Evolutionary conservation across 75 land plant genomes (phyloP).

Genomic region (Selaginella tamariscina): DNA sequence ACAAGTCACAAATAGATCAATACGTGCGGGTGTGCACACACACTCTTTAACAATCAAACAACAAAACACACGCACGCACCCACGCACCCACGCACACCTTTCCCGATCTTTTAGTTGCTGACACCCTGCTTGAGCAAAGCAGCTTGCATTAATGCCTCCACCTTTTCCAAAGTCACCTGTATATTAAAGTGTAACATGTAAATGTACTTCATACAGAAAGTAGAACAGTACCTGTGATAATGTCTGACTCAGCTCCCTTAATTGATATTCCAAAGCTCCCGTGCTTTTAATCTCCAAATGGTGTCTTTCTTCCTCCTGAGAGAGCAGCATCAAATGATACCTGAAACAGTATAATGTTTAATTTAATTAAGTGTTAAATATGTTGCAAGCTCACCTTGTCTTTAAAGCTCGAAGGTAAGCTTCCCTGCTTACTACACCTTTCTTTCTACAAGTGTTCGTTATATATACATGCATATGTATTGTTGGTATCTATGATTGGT

Average conservation of each 20-base stretch:
- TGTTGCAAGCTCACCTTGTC: conserved; percentile 48
- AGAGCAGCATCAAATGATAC: conserved; percentile 64
- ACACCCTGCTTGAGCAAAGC: conserved; percentile 49
- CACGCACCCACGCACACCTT: too few relatives aligned
- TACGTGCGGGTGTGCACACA: too few relatives aligned
- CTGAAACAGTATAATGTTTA: conserved; percentile 22
- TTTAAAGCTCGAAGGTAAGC: conserved; percentile 66
- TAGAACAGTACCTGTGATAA: conserved; percentile 47
- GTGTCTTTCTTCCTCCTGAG: conserved; percentile 92
- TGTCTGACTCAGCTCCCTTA: conserved; percentile 67
- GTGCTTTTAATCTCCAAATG: conserved; percentile 54
- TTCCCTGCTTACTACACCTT: conserved; percentile 16
- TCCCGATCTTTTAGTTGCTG: conserved; percentile 52
- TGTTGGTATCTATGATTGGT: too few relatives aligned
- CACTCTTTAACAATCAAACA: too few relatives aligned
- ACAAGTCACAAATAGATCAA: neutral
- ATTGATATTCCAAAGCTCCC: conserved; percentile 56
- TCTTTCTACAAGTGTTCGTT: too few relatives aligned
- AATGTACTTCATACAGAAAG: too few relatives aligned
- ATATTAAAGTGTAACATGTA: neutral
- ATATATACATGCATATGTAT: neutral
- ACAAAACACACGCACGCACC: too few relatives aligned
- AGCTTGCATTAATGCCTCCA: conserved; percentile 76
- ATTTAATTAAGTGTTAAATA: neutral
- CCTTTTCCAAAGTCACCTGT: conserved; percentile 90